Evolutionary conservation across 371 early-diverging fungal species (phyloP), one percentile per base, ranked within the genome.

Genomic region (Globomyces sp.): DNA sequence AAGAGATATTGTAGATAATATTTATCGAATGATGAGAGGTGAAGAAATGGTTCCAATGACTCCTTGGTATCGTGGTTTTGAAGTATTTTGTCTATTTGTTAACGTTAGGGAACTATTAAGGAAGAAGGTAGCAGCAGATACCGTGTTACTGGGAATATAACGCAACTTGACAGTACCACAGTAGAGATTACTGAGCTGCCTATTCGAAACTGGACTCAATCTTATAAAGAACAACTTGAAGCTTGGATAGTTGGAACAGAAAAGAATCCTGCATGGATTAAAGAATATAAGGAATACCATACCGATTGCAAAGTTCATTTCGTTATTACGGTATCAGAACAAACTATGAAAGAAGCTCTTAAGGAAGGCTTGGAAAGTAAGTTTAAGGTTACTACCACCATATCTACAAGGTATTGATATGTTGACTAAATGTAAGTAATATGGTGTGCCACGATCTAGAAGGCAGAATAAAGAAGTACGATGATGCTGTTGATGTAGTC

Each of bases 61-160:
- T 0, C 99, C 99, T 1, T 99, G 94, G 94, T 99, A 94, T 80
- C 87, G 94, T 66, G 97, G 97, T 1, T 99, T 99, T 77, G 85
- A 83, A 52, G 95, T 24, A 24, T 24, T 24, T 24, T 24, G 24
- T 24, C 24, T 24, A 24, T 24, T 24, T 24, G 24, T 24, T 24
- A 24, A 24, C 24, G 24, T 24, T 24, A 24, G 24, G 24, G 95
- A 2, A 65, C 70, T 1, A 90, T 95, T 43, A 81, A 82, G 42
- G 68, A 76, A 55, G 71, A 78, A 44, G 80, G 70, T 1, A 67
- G 77, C 34, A 86, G 86, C 57, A 86, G 83, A 71, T 99, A 84
- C 77, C 82, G 77, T 55, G 83, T 91, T 1, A 76, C 81, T 3
- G 99, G 99, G 34, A 77, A 73, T 3, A 89, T 91, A 52, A 73